Conservation (phyloP, 345 rosid species). For the Citrus glauca region DNA sequence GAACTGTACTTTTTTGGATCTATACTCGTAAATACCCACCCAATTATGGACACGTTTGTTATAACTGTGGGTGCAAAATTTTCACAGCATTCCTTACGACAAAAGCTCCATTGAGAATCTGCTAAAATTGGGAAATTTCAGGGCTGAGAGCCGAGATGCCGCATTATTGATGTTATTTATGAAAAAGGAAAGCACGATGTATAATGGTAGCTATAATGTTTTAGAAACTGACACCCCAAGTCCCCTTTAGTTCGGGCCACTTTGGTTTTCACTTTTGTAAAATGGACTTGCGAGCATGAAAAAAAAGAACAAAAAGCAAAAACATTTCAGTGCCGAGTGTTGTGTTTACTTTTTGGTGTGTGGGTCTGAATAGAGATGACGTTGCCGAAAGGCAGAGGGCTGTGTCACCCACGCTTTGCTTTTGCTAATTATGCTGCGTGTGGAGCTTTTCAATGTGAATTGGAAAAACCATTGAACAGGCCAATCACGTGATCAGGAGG, state of each 20-base stretch:
- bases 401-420: slow-evolving; percentile 17
- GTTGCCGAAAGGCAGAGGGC: slow-evolving; percentile 9
- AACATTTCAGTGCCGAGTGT: too few relatives aligned
- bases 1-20: neutral
- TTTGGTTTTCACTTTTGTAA: too few relatives aligned
- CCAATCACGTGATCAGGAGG: neutral
- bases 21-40: neutral
- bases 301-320: too few relatives aligned
- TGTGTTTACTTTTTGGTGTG: too few relatives aligned
- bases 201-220: too few relatives aligned
- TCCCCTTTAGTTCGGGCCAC: too few relatives aligned
- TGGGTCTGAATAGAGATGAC: neutral
- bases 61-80: neutral
- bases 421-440: neutral
- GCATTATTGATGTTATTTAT: too few relatives aligned
- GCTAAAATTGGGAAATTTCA: neutral
- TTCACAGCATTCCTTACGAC: neutral
- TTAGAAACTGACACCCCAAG: too few relatives aligned
- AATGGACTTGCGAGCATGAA: too few relatives aligned
- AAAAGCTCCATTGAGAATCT: neutral
- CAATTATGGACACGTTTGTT: neutral
- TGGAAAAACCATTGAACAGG: neutral
- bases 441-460: neutral
- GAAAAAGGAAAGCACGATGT: accelerated
- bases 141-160: too few relatives aligned